Evolutionary conservation across 768 basidiomycete species (phyloP).

Genomic region (Chalciporus piperatus): DNA sequence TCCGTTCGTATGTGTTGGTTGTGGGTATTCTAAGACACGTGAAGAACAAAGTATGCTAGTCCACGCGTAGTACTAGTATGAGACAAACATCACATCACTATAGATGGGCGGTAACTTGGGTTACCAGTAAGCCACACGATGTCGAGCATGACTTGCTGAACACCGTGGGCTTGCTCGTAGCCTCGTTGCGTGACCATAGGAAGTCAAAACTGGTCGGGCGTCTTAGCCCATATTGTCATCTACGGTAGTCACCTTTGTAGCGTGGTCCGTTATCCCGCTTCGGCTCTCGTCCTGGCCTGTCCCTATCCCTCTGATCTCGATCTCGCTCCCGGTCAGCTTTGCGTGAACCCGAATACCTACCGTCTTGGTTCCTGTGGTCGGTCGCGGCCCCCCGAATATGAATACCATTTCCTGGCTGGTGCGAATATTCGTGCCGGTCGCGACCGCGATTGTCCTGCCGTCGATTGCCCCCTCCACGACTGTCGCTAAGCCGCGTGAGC

Average conservation of each 20-base stretch:
- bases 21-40: not conserved
- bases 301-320: conserved; percentile 21
- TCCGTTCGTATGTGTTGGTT: not conserved
- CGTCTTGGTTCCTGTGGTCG: conserved; percentile 12
- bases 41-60: too few relatives aligned
- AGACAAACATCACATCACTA: too few relatives aligned
- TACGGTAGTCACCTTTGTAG: conserved; percentile 46
- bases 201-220: not conserved
- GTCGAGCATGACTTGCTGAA: conserved; percentile 1
- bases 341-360: conserved; percentile 9
- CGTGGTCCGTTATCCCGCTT: conserved; percentile 37
- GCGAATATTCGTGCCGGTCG: conserved; percentile 6
- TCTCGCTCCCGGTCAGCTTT: conserved; percentile 15
- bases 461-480: conserved; percentile 4
- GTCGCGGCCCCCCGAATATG: conserved; percentile 32
- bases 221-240: conserved; percentile 48
- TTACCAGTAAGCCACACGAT: conserved; percentile 9
- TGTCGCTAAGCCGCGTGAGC: conserved; percentile 33
- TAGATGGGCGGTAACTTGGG: not conserved
- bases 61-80: too few relatives aligned
- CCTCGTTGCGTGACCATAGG: not conserved
- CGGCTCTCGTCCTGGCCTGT: conserved; percentile 19
- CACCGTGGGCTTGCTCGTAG: conserved; percentile 2
- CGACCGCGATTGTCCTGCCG: conserved; percentile 4
- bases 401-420: conserved; percentile 11